Conservation (phyloP, 805 yeast genomes). For the Yarrowia sp. region DNA sequence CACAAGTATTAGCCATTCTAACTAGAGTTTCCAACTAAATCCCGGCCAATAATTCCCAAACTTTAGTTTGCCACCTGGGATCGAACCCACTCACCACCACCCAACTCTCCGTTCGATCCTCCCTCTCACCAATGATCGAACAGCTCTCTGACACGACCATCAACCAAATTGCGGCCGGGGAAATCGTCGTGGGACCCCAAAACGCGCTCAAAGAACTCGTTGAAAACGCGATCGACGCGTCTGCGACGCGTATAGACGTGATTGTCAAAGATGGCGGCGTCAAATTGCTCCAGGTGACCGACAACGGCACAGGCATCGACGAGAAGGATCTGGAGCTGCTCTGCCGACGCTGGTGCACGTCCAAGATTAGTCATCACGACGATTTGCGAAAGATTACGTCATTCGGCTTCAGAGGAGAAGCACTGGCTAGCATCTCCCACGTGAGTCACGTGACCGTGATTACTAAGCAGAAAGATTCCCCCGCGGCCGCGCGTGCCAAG, state of each 20-base stretch:
- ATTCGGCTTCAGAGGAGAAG: conserved; percentile 96
- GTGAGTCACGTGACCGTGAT: conserved; percentile 77
- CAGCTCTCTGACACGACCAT: conserved; percentile 69
- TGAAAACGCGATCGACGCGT: conserved; percentile 91
- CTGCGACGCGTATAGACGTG: conserved; percentile 69
- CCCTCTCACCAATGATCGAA: conserved; percentile 33
- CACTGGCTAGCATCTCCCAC: conserved; percentile 90
- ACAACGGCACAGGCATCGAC: conserved; percentile 80
- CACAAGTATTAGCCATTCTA: too few species aligned
- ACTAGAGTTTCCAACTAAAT: too few species aligned
- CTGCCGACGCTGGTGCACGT: conserved; percentile 92
- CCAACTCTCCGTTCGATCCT: too few species aligned
- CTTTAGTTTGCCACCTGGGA: too few species aligned
- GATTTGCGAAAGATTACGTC: conserved; percentile 72
- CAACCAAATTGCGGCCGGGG: conserved; percentile 95
- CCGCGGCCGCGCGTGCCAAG: conserved; percentile 69
- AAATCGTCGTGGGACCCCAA: conserved; percentile 88
- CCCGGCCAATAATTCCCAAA: too few species aligned
- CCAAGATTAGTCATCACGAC: conserved; percentile 70
- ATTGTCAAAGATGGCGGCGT: conserved; percentile 90
- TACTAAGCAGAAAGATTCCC: conserved; percentile 60
- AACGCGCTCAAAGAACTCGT: conserved; percentile 91
- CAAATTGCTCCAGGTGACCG: conserved; percentile 80
- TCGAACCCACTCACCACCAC: too few species aligned
- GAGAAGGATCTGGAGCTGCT: conserved; percentile 67